Conservation (phyloP, 257 asterid species). For the Solanum habrochaites region DNA sequence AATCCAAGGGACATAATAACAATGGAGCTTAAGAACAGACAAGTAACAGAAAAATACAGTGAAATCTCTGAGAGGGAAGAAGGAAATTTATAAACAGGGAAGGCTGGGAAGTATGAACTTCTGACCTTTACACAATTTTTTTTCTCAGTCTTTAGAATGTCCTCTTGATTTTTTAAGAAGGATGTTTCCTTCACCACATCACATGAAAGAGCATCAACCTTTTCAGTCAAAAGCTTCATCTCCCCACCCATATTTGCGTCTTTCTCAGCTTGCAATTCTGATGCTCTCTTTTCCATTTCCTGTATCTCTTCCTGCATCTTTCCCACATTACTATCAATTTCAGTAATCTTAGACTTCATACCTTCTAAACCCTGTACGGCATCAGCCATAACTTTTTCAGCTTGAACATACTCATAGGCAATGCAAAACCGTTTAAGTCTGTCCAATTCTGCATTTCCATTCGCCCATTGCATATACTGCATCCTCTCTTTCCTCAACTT, state of each 20-base stretch:
- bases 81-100: background rate
- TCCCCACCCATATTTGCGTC: conserved; percentile 91
- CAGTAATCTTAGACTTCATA: conserved; percentile 45
- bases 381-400: conserved; percentile 63
- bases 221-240: conserved; percentile 63
- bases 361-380: conserved; percentile 60
- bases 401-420: conserved; percentile 85
- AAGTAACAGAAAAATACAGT: background rate
- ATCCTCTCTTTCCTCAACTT: conserved; percentile 86
- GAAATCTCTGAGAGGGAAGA: background rate
- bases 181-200: conserved; percentile 77
- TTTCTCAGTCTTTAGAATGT: conserved; percentile 61
- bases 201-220: conserved; percentile 66
- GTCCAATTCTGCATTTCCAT: conserved; percentile 88
- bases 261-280: conserved; percentile 56
- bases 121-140: conserved; percentile 56
- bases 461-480: conserved; percentile 99
- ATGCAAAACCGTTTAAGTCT: conserved; percentile 84
- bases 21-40: background rate
- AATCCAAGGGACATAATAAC: background rate
- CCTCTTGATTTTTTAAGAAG: conserved; percentile 58
- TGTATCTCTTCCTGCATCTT: conserved; percentile 49
- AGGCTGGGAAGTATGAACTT: background rate
- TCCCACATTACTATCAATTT: conserved; percentile 38
- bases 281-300: conserved; percentile 56